Evolutionary conservation across 345 rosid genomes (phyloP).

Genomic region (Lenwebbia sp.): DNA sequence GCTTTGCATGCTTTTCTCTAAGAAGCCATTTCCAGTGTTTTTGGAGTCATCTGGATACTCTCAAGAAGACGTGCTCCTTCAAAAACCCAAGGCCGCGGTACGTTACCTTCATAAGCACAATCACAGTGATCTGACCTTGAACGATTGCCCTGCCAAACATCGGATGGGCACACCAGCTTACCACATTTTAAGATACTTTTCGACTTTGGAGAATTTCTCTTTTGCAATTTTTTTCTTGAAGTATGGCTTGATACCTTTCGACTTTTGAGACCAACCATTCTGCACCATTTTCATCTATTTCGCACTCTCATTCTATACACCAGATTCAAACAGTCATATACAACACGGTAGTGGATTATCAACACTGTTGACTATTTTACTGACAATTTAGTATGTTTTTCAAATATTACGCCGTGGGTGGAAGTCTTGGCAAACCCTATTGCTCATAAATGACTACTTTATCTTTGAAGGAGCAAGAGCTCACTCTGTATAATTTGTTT

Average conservation of each 20-base stretch:
- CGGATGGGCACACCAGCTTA: neutral
- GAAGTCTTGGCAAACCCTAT: neutral
- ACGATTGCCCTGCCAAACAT: neutral
- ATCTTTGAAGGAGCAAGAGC: neutral
- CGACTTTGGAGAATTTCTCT: neutral
- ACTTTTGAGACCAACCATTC: neutral
- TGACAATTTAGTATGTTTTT: too few relatives aligned
- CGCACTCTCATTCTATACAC: neutral
- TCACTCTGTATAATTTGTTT: neutral
- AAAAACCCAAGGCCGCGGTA: slow-evolving; percentile 97
- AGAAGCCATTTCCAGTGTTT: slow-evolving; percentile 84
- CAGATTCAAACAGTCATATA: neutral
- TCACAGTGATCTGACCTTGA: neutral
- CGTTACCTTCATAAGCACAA: slow-evolving; percentile 1
- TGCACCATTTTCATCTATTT: neutral
- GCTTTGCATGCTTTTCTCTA: slow-evolving; percentile 84
- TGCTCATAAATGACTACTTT: neutral
- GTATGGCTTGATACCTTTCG: neutral
- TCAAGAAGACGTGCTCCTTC: slow-evolving; percentile 74
- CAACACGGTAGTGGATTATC: neutral
- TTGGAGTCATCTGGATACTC: slow-evolving; percentile 69
- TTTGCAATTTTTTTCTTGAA: neutral
- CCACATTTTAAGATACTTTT: neutral
- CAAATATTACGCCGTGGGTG: neutral
- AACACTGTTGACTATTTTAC: neutral